Conservation (phyloP, 345 rosid genomes). For the Fremontodendron californicum region DNA sequence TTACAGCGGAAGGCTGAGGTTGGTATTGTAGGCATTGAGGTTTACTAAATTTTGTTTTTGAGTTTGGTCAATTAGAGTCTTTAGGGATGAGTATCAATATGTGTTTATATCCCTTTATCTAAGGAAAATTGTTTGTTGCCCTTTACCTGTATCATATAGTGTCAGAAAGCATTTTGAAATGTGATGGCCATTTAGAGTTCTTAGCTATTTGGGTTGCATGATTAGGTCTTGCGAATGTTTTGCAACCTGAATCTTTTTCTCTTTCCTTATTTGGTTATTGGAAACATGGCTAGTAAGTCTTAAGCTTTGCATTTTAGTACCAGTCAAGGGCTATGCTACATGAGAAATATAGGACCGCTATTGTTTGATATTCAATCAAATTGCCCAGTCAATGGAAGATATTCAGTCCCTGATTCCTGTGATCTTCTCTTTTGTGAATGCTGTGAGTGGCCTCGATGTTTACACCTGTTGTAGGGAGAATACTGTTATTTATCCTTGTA, state of each 20-base stretch:
- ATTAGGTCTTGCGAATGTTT: neutral
- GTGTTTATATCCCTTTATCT: neutral
- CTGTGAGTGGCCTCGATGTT: neutral
- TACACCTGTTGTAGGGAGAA: neutral
- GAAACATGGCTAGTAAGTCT: neutral
- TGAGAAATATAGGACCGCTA: neutral
- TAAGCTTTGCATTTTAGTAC: neutral
- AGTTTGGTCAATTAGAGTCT: neutral
- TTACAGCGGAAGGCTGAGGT: conserved; percentile 86
- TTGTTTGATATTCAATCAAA: neutral
- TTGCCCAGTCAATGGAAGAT: neutral
- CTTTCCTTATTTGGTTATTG: neutral
- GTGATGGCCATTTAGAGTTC: neutral
- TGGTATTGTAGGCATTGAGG: conserved; percentile 17
- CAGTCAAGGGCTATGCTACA: neutral
- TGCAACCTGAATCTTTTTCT: neutral
- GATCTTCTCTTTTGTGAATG: neutral
- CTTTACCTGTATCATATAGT: neutral
- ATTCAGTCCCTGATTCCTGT: neutral
- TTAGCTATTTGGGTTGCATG: neutral
- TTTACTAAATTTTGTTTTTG: neutral
- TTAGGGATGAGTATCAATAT: neutral
- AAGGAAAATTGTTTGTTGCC: neutral
- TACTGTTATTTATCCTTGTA: neutral
- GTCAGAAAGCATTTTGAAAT: neutral